phyloP scores from a whole-genome alignment of 495 filamentous ascomycete species.

The Rhypophila decipiens region DNA sequence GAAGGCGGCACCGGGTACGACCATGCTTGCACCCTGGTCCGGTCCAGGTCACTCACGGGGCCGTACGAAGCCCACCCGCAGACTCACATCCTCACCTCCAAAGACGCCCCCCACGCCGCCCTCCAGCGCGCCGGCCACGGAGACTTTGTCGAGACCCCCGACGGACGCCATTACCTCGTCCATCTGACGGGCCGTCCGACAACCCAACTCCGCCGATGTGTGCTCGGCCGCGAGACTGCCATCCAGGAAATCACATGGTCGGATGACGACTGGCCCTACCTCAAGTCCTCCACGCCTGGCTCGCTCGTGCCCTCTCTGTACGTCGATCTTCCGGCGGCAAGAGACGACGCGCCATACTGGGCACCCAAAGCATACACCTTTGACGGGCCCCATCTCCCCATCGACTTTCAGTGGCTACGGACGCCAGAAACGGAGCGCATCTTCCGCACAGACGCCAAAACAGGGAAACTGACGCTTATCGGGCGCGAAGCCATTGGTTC shows the following conservation, averaged over 20 bases:
- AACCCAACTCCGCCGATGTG: constrained; percentile 47
- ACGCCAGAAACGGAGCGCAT: constrained; percentile 50
- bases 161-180: constrained; percentile 50
- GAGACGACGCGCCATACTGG: constrained; percentile 48
- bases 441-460: constrained; percentile 30
- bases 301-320: constrained; percentile 45
- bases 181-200: constrained; percentile 48
- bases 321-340: constrained; percentile 43
- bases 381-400: constrained; percentile 29
- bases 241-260: constrained; percentile 51
- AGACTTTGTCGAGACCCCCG: constrained; percentile 52
- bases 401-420: constrained; percentile 52
- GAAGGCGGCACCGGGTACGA: constrained; percentile 58
- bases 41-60: constrained; percentile 49
- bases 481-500: constrained; percentile 46
- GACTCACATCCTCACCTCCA: constrained; percentile 40
- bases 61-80: constrained; percentile 52
- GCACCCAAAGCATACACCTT: constrained; percentile 45
- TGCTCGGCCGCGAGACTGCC: constrained; percentile 47
- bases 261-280: constrained; percentile 49
- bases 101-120: constrained; percentile 36
- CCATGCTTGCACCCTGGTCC: constrained; percentile 48
- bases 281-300: constrained; percentile 46
- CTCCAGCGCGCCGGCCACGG: constrained; percentile 53
- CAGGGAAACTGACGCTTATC: constrained; percentile 35